A percentile compares a stretch with the other conserved stretches of the same genome.
phyloP scores from a whole-genome alignment of 2,329 filamentous ascomycete species.

The Trichophyton mentagrophytes region DNA sequence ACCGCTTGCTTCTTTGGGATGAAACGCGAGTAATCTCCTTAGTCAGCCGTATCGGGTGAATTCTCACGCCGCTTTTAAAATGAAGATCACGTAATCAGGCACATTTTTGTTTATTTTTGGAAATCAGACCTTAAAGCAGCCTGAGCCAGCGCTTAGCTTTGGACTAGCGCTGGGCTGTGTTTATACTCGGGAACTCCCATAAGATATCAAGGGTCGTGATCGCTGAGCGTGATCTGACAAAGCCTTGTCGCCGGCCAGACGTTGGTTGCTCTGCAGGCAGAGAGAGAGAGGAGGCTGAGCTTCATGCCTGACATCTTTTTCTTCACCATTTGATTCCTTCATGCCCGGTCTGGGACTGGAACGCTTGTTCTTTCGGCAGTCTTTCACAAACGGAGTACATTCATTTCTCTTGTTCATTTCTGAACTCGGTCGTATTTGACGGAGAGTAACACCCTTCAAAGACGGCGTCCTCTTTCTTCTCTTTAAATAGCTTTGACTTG shows the following conservation, averaged over 20 bases:
- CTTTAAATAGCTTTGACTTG: neutral
- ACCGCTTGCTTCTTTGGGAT: neutral
- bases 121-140: neutral
- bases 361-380: neutral
- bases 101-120: neutral
- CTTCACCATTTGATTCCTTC: neutral
- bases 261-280: neutral
- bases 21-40: neutral
- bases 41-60: neutral
- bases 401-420: neutral
- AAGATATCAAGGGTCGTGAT: neutral
- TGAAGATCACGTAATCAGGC: neutral
- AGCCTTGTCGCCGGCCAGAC: neutral
- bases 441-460: neutral
- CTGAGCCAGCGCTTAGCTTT: neutral
- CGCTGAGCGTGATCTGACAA: neutral
- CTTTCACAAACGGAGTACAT: neutral
- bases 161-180: neutral
- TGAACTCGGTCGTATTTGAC: neutral
- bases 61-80: neutral
- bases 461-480: neutral
- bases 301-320: neutral
- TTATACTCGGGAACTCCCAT: neutral
- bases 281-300: slow-evolving; percentile 1
- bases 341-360: neutral